phyloP scores from a whole-genome alignment of 371 early-diverging fungal species.

The Mucor circinelloides region DNA sequence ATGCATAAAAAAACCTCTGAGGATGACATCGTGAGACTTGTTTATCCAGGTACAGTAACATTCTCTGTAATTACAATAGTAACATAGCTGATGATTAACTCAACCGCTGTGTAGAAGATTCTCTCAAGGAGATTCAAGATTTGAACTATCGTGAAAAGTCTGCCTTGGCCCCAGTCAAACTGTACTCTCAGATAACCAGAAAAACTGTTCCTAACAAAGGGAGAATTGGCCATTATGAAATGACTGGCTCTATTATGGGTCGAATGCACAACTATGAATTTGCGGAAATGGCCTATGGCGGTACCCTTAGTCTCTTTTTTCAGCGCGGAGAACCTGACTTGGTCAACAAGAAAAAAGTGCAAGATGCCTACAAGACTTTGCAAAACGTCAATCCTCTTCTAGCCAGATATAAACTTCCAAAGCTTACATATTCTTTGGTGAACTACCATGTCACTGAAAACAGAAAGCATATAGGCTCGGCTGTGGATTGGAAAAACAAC shows the following conservation, averaged over 20 bases:
- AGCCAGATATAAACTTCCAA: too few relatives aligned
- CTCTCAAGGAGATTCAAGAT: too few relatives aligned
- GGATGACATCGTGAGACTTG: not conserved
- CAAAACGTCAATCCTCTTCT: slow-evolving; percentile 3
- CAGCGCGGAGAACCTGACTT: not conserved
- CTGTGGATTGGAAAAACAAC: too few relatives aligned
- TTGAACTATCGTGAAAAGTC: slow-evolving; percentile 10
- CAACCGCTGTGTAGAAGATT: too few relatives aligned
- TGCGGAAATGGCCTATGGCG: slow-evolving; percentile 9
- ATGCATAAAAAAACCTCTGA: not conserved
- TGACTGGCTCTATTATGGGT: not conserved
- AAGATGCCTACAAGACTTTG: too few relatives aligned
- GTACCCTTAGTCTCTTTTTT: not conserved
- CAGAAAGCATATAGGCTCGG: too few relatives aligned
- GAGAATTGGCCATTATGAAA: not conserved
- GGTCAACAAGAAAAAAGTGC: too few relatives aligned
- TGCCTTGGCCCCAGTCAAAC: not conserved
- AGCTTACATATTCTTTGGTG: too few relatives aligned
- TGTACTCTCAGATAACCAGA: slow-evolving; percentile 3
- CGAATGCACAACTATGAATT: slow-evolving; percentile 5
- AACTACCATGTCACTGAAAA: too few relatives aligned
- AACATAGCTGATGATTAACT: too few relatives aligned
- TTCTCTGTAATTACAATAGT: too few relatives aligned
- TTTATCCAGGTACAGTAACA: not conserved
- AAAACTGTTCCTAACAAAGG: not conserved